Percentiles rank a stretch among this genome's conserved stretches.
Evolutionary conservation across 306 rosid genomes (phyloP).

Genomic region (Boehmeria nivea): DNA sequence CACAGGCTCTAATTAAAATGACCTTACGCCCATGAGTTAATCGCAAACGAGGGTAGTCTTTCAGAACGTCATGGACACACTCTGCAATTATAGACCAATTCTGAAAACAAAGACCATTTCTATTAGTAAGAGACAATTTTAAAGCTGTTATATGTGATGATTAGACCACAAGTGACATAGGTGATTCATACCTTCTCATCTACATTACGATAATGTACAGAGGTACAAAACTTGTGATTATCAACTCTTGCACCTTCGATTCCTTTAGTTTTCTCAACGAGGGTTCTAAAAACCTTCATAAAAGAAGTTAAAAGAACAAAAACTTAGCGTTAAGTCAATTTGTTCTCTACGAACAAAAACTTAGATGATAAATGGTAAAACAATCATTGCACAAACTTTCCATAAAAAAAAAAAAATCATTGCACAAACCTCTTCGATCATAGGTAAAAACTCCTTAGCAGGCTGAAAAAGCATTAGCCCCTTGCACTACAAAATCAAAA

Average conservation of each 20-base stretch:
- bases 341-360: too few relatives aligned
- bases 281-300: slow-evolving; percentile 76
- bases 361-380: not conserved
- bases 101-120: slow-evolving; percentile 32
- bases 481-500: slow-evolving; percentile 49
- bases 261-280: slow-evolving; percentile 58
- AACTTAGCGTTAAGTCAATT: not conserved
- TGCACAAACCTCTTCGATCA: slow-evolving; percentile 70
- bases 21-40: slow-evolving; percentile 93
- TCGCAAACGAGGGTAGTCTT: slow-evolving; percentile 71
- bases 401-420: too few relatives aligned
- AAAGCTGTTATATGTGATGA: too few relatives aligned
- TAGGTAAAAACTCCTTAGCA: slow-evolving; percentile 71
- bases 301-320: not conserved
- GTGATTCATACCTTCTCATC: slow-evolving; percentile 54
- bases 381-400: too few relatives aligned
- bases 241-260: slow-evolving; percentile 79
- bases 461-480: slow-evolving; percentile 85
- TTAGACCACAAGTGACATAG: not conserved
- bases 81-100: slow-evolving; percentile 76
- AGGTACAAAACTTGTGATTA: slow-evolving; percentile 87
- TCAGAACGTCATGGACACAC: slow-evolving; percentile 73
- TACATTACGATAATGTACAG: slow-evolving; percentile 97
- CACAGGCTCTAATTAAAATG: not conserved
- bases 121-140: too few relatives aligned